These are phyloP conservation scores for Pestalotiopsis sp. DNA, from an alignment of 2,329 filamentous ascomycete genomes.

Conservation along the genomic window DNA sequence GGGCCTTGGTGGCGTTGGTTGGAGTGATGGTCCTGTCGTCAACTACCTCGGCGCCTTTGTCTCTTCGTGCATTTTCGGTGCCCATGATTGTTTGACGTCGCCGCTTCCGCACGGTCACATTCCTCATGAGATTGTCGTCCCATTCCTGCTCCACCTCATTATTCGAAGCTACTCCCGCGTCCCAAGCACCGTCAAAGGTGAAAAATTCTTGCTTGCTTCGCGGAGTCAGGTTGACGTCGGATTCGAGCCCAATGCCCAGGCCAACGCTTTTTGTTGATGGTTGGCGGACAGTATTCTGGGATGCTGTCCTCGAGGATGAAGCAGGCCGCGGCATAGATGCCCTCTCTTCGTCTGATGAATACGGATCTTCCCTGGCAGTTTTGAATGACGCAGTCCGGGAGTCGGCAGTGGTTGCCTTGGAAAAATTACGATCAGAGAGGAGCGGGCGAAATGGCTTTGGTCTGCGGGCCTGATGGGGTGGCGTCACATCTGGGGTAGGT, in stretches of 20 bases:
- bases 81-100: slow-evolving; percentile 30
- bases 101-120: slow-evolving; percentile 54
- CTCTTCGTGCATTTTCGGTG: slow-evolving; percentile 22
- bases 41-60: slow-evolving; percentile 34
- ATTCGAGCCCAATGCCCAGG: slow-evolving; percentile 43
- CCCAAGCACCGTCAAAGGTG: slow-evolving; percentile 62
- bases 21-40: slow-evolving; percentile 49
- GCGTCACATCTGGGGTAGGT: slow-evolving; percentile 75
- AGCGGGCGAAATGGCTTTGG: slow-evolving; percentile 46
- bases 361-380: slow-evolving; percentile 67
- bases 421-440: slow-evolving; percentile 47
- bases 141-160: slow-evolving; percentile 54
- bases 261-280: slow-evolving; percentile 37
- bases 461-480: slow-evolving; percentile 54
- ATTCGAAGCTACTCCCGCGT: slow-evolving; percentile 26
- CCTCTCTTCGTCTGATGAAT: slow-evolving; percentile 60
- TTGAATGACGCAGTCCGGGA: slow-evolving; percentile 70
- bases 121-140: slow-evolving; percentile 53
- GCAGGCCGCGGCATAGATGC: slow-evolving; percentile 41
- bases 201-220: slow-evolving; percentile 49
- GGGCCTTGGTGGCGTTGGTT: slow-evolving; percentile 51
- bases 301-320: slow-evolving; percentile 41
- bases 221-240: slow-evolving; percentile 40
- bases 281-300: slow-evolving; percentile 45
- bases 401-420: slow-evolving; percentile 55